Base-by-base conservation (phyloP, 1,139 yeast genomes). In the Scheffersomyces quercinus region DNA sequence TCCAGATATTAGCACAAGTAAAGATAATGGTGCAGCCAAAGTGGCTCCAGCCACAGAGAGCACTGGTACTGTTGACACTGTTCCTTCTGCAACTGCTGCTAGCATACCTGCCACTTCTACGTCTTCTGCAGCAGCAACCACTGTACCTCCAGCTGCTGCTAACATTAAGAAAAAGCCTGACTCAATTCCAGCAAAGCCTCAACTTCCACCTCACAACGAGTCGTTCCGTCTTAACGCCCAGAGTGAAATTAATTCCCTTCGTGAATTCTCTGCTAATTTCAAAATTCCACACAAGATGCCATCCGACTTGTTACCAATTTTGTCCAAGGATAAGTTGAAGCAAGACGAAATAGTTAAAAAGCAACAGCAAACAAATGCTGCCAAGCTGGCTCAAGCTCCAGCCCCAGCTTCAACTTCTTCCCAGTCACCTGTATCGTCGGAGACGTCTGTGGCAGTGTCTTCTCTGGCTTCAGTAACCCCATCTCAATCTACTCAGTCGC, bases 221-320 rank as follows among this genome's bases (percentile, higher is more conserved):
- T 65, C 75, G 3, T 73, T 74, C 54, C 70, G 80, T 50, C 65
- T 76, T 46, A 77, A 72, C 52, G 82, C 83, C 9, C 83, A 81
- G 59, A 78, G 81, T 51, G 95, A 80, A 68, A 81, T 88, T 52
- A 84, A 85, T 52, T 88, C 93, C n/a, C 72, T 89, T 46, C 83
- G 81, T 49, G 88, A 87, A 60, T 90, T 90, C 60, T 82, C 96
- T 40, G 90, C 88, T 41, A 86, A 80, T 53, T 88, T 88, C 65
- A 88, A 88, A 65, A 81, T 89, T 26, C 88, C 88, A 3, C 81
- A 82, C 51, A 81, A 82, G 49, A 75, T 84, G 56, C 96, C 96
- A 5, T 62, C 79, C 30, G 96, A 89, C 59, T 73, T 88, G 58
- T 73, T 86, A 49, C 93, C 95, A 4, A 84, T 87, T 31, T 70